Percentiles rank a stretch among this genome's conserved stretches.
phyloP scores from a whole-genome alignment of 1,139 yeast species.

The Pichia inconspicua region DNA sequence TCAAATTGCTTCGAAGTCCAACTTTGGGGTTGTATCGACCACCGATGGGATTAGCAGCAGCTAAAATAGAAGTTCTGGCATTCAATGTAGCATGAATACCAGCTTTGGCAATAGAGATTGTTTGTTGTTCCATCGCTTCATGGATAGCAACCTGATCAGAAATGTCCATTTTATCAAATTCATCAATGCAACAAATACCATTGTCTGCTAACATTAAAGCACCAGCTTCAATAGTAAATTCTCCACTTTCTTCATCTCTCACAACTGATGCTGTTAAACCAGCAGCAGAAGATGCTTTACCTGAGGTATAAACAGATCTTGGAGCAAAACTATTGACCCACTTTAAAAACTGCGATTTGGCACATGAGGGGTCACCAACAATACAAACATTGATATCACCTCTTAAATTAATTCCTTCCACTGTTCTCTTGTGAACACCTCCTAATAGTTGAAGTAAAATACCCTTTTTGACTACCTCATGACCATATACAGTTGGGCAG shows the following conservation, averaged over 20 bases:
- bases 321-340: slow-evolving; percentile 91
- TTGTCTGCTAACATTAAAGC: slow-evolving; percentile 98
- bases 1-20: slow-evolving; percentile 77
- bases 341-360: slow-evolving; percentile 91
- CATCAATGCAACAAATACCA: slow-evolving; percentile 98
- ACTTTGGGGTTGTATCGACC: slow-evolving; percentile 88
- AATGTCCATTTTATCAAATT: slow-evolving; percentile 95
- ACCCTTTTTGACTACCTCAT: slow-evolving; percentile 90
- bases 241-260: slow-evolving; percentile 96
- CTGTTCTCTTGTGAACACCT: slow-evolving; percentile 91
- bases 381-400: slow-evolving; percentile 96
- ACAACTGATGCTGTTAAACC: slow-evolving; percentile 98
- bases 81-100: slow-evolving; percentile 97
- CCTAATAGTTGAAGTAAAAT: slow-evolving; percentile 81
- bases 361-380: slow-evolving; percentile 98
- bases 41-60: slow-evolving; percentile 96
- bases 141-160: slow-evolving; percentile 97
- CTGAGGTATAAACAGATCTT: slow-evolving; percentile 93
- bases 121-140: slow-evolving; percentile 99
- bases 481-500: slow-evolving; percentile 97
- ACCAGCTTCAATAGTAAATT: slow-evolving; percentile 96
- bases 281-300: slow-evolving; percentile 98
- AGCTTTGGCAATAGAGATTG: slow-evolving; percentile 95
- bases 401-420: slow-evolving; percentile 90
- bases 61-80: slow-evolving; percentile 91